These are phyloP conservation scores for Glycine tomentella DNA, from an alignment of 306 rosid species.

Conservation along the genomic window DNA sequence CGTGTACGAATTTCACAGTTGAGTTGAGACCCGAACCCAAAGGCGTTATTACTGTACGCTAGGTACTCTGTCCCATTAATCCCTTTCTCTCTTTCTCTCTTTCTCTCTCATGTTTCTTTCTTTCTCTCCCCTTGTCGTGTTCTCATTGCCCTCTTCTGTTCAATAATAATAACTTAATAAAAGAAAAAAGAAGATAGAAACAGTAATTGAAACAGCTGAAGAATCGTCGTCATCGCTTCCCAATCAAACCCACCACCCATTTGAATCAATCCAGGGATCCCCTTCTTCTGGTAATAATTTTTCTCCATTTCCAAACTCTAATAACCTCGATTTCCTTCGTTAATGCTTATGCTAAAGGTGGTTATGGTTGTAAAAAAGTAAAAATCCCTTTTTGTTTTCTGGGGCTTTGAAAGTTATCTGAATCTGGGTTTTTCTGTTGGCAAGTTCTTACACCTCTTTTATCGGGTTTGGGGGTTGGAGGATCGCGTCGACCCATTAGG, in stretches of 20 bases:
- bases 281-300: slow-evolving; percentile 52
- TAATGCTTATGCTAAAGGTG: not conserved
- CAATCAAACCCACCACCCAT: slow-evolving; percentile 41
- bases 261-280: slow-evolving; percentile 49
- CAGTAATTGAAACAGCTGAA: slow-evolving; percentile 21
- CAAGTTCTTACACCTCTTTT: not conserved
- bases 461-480: slow-evolving; percentile 2
- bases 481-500: slow-evolving; percentile 43
- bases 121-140: slow-evolving; percentile 42
- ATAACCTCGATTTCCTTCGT: not conserved
- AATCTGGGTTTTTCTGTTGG: slow-evolving; percentile 8
- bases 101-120: not conserved
- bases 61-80: slow-evolving; percentile 31
- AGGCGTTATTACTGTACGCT: slow-evolving; percentile 21
- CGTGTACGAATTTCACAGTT: not conserved
- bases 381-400: not conserved
- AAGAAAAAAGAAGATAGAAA: not conserved
- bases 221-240: not conserved
- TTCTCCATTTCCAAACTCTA: not conserved
- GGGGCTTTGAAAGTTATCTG: not conserved
- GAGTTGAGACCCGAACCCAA: slow-evolving; percentile 2
- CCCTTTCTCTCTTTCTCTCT: too few species aligned
- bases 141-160: slow-evolving; percentile 10
- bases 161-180: slow-evolving; percentile 1
- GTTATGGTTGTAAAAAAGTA: not conserved